Evolutionary conservation across 495 filamentous ascomycete species (phyloP), one percentile per base, ranked within the genome.

Genomic region (Neurospora intermedia): DNA sequence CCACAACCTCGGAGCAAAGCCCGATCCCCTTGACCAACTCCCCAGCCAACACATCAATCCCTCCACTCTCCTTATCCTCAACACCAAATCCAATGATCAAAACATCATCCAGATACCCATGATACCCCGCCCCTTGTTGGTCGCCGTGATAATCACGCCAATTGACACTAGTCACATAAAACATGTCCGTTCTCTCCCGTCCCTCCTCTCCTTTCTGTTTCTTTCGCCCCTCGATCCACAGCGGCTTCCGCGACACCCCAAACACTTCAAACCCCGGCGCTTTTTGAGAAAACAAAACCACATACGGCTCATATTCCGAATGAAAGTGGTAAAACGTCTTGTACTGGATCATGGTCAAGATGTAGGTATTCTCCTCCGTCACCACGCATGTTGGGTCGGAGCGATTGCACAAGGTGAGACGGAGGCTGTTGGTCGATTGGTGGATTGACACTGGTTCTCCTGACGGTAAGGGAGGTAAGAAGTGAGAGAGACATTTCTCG

Each of bases 391-490:
- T 23, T 10, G 76, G 77, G 59, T 88, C 86, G n/a, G 80, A 73
- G 3, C 85, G 84, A 16, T 79, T 76, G 76, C 87, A 89, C 23
- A 87, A 76, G 16, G 86, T 88, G 41, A 89, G 75, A 3, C 81
- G 77, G 0, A 89, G 82, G 31, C 86, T 86, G 78, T 89, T 89
- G 35, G 86, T 87, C 23, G 86, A 84, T 78, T 89, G 87, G 75
- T 88, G 87, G 71, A 88, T 83, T 1, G 81, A 82, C 75, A 87
- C 85, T 39, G 75, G 45, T 5, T 80, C 69, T 2, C 70, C 18
- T 0, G 54, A 0, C 6, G 27, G 71, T 2, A 80, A 31, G 45
- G 73, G 69, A 1, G 85, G 86, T 27, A 87, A 75, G 73, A 82
- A 84, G 38, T 74, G 80, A 13, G 70, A 75, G 20, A 87, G 76